Evolutionary conservation across 78 protist genomes (phyloP).

Genomic region (Dictyostelium brefeldianum): DNA sequence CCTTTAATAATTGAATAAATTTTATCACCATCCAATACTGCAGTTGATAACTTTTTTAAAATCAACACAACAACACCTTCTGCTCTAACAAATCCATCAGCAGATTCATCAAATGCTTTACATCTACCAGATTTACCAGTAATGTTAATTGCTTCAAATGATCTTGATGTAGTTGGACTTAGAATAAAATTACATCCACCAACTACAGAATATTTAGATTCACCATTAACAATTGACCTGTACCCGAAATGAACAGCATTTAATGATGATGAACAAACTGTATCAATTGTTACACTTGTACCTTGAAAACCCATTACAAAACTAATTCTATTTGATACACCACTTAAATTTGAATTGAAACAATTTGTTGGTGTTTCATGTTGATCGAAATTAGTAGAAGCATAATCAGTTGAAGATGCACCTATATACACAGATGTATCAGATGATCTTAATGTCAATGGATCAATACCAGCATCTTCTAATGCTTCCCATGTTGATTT

Average conservation of each 20-base stretch:
- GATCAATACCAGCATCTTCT: constrained; percentile 45
- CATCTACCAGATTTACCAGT: constrained; percentile 80
- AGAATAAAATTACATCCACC: constrained; percentile 83
- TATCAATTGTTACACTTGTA: constrained; percentile 86
- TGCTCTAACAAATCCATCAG: constrained; percentile 92
- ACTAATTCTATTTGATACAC: constrained; percentile 81
- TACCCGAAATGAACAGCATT: constrained; percentile 82
- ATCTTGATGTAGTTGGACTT: background rate
- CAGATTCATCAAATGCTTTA: constrained; percentile 81
- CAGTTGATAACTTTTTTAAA: background rate
- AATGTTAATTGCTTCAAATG: background rate
- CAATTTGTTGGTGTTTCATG: constrained; percentile 27
- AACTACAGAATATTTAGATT: constrained; percentile 79
- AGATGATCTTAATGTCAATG: background rate
- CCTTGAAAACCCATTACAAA: constrained; percentile 86
- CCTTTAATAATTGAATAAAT: constrained; percentile 17
- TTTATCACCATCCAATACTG: background rate
- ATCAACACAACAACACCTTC: constrained; percentile 48
- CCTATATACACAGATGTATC: constrained; percentile 51
- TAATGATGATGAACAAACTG: constrained; percentile 92
- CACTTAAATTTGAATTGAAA: constrained; percentile 4
- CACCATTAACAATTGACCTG: constrained; percentile 46
- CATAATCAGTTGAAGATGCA: constrained; percentile 5
- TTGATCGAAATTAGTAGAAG: background rate
- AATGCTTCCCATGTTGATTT: constrained; percentile 72